Evolutionary conservation across 331 rosid species (phyloP), one percentile per base, ranked within the genome.

Genomic region (Quercus phellos): DNA sequence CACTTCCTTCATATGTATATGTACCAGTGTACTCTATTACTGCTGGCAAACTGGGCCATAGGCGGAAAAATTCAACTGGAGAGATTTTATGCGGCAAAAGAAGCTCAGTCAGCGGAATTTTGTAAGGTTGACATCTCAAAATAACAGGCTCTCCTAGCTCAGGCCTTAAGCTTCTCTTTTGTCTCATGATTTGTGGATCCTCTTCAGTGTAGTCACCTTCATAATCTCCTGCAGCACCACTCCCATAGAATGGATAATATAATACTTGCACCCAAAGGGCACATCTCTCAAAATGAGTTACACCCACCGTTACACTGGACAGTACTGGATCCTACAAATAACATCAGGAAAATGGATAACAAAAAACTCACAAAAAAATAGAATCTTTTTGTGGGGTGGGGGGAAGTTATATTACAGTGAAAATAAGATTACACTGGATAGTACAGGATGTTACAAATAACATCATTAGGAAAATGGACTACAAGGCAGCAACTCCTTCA

Each of bases 81-180:
- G 99, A 95, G 63, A 95, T 93, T 82, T 89, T 89, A 81, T 93
- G 96, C 0, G 99, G 99, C 81, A 89, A 78, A 75, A 95, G 98
- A 74, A 93, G 94, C 85, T 95, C 99, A 0, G 99, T 93, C 80
- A 95, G 83, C 0, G 99, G 98, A 63, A 95, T 89, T 82, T 93
- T 95, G 87, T 95, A 95, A 19, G 96, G 99, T 53, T 82, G 96
- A 90, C 99, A 93, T 88, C 99, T 91, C 91, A 95, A 81, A 72
- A 95, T 93, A 82, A 92, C 98, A n/a, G 98, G 99, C 80, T 95
- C 99, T 46, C 99, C 99, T 42, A 95, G 84, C 86, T 92, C 99
- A 3, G 97, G 96, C 84, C 97, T 93, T 80, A 92, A 82, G 85
- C 97, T 95, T 90, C 98, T 92, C 90, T 89, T 92, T 82, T 95